phyloP scores from a whole-genome alignment of 2,329 filamentous ascomycete genomes.

The Sporothrix luriei region DNA sequence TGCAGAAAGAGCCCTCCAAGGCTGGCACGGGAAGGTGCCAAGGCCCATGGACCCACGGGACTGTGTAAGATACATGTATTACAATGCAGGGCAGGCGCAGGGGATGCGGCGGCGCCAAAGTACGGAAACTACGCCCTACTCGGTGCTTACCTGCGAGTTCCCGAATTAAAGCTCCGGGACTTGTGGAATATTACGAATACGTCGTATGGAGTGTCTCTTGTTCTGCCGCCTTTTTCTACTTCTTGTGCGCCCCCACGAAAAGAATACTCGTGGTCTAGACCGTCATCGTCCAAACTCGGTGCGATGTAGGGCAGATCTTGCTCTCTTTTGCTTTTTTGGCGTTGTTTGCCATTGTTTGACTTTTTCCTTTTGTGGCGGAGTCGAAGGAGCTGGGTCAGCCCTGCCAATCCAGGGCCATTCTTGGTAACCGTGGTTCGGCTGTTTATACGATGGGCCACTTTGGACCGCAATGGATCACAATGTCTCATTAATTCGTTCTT shows the following conservation, averaged over 20 bases:
- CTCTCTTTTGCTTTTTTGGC: background rate
- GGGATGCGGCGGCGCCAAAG: background rate
- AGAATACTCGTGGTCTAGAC: background rate
- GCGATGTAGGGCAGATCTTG: background rate
- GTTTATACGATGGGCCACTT: background rate
- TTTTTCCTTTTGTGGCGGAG: background rate
- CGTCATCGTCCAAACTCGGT: background rate
- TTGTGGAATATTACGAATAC: too few species aligned
- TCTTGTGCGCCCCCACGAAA: background rate
- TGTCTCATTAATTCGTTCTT: background rate
- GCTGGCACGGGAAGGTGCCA: background rate
- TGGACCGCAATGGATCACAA: background rate
- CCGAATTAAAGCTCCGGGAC: background rate
- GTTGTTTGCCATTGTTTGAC: background rate
- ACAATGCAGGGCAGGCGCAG: too few species aligned
- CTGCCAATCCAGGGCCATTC: background rate
- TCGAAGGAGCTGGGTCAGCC: background rate
- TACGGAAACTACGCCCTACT: background rate
- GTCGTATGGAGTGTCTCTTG: background rate
- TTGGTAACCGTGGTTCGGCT: background rate
- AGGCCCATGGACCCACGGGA: constrained; percentile 9
- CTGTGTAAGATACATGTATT: background rate
- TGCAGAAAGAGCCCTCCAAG: background rate
- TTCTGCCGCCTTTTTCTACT: background rate
- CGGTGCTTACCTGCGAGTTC: constrained; percentile 6